Base-by-base conservation (phyloP, 345 rosid genomes). In the Turritis glabra region DNA sequence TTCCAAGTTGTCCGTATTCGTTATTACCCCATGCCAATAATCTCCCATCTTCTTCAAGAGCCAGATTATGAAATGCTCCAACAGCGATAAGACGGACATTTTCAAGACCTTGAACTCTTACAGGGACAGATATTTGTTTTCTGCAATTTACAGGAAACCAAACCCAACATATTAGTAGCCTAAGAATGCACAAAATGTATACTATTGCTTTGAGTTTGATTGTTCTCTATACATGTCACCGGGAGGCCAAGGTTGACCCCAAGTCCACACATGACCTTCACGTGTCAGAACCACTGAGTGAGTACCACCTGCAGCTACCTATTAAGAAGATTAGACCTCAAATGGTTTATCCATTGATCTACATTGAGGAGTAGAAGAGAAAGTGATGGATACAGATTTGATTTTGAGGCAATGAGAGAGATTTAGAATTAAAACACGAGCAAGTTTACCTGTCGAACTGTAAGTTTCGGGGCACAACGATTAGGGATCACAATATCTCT, bases 171-270 rank as follows among this genome's bases (percentile, higher is more conserved):
- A 6, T 13, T 23, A 53, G 69, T 61, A 33, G 29, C 14, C 64
- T 11, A 35, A 18, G 33, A 62, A 54, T 13, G 14, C 30, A 52
- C 18, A 67, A 27, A 48, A 47, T 48, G 40, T 30, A 30, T 43
- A 15, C 0, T 53, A 33, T 18, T 32, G 33, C 3, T 12, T 51
- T 59, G 23, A 26, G 55, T 46, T 58, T 38, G 53, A 37, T 30
- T 51, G 60, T 38, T 76, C 44, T 60, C 8, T 17, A 63, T 87
- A 96, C 99, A 96, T 96, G 93, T 96, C 99, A 40, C 97, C 98
- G 13, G 99, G 99, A 79, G 99, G 99, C 99, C 99, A 96, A 22
- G 98, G 99, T 61, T 92, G 99, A 81, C 99, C 99, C 99, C 99
- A 96, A 61, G 93, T 88, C 99, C 99, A 96, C 26, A 96, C 99